Conservation (phyloP, 345 rosid genomes). For the Alliaria petiolata region DNA sequence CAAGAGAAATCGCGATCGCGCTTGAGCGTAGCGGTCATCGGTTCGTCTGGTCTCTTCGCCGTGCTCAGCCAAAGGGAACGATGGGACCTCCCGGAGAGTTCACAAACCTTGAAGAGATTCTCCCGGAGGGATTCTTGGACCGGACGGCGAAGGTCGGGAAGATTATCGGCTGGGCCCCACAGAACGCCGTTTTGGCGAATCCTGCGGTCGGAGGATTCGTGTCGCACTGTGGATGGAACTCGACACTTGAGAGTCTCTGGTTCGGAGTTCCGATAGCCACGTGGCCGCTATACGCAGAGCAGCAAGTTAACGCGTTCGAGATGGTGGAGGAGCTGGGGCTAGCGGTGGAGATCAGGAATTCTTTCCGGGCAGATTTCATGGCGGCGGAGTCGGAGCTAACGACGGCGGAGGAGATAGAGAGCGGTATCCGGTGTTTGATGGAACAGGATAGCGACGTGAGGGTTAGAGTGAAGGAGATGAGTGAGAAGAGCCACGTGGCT, state of each 20-base stretch:
- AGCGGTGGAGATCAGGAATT: constrained; percentile 43
- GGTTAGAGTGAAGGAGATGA: constrained; percentile 35
- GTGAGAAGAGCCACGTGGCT: constrained; percentile 33
- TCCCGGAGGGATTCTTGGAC: constrained; percentile 43
- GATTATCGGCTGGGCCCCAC: constrained; percentile 56
- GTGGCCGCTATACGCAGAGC: constrained; percentile 34
- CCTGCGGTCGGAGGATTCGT: constrained; percentile 47
- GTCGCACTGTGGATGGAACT: constrained; percentile 34
- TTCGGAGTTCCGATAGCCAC: constrained; percentile 27
- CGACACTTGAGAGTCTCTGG: constrained; percentile 28
- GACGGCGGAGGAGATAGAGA: constrained; percentile 41
- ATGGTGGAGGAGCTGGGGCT: constrained; percentile 41
- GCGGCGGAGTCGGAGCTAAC: neutral
- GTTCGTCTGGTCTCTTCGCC: constrained; percentile 55
- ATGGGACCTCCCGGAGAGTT: constrained; percentile 20
- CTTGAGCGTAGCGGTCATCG: constrained; percentile 41
- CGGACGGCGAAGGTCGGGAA: constrained; percentile 36
- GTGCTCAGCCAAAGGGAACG: neutral
- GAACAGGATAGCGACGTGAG: constrained; percentile 26
- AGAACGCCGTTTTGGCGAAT: constrained; percentile 37
- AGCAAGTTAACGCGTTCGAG: constrained; percentile 44
- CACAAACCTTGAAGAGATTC: constrained; percentile 14
- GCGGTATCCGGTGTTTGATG: constrained; percentile 43
- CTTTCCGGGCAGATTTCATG: constrained; percentile 6
- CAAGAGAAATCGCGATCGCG: constrained; percentile 42